Evolutionary conservation across 2,329 filamentous ascomycete species (phyloP).

Genomic region (Microsporum ferrugineum): DNA sequence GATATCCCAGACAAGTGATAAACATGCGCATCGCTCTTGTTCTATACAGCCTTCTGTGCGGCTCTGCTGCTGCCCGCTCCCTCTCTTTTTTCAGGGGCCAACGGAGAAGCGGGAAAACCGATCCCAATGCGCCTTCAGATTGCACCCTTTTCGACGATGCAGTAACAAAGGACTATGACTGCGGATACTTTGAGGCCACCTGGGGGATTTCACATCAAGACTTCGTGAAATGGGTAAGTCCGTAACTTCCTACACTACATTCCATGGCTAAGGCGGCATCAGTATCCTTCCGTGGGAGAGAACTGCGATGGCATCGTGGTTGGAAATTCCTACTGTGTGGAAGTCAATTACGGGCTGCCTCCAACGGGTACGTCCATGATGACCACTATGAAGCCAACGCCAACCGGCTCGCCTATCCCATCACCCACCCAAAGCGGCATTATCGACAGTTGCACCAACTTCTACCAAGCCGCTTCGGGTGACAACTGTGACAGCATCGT

Average conservation of each 20-base stretch:
- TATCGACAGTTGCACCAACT: neutral
- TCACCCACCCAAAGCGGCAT: slow-evolving; percentile 8
- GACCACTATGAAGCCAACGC: neutral
- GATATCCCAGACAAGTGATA: too few species aligned
- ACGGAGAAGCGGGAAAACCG: too few species aligned
- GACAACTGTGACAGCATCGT: neutral
- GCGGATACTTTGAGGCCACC: neutral
- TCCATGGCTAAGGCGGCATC: slow-evolving; percentile 9
- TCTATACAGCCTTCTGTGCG: too few species aligned
- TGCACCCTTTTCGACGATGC: neutral
- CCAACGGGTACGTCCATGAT: neutral
- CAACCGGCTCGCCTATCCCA: neutral
- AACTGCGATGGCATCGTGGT: slow-evolving; percentile 15
- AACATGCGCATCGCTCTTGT: too few species aligned
- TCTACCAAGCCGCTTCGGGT: neutral
- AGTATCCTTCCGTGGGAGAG: slow-evolving; percentile 16
- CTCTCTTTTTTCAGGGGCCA: too few species aligned
- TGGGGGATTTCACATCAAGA: neutral
- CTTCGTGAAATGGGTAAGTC: slow-evolving; percentile 4
- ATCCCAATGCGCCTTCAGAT: neutral
- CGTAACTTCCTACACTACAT: slow-evolving; percentile 10
- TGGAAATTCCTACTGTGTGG: slow-evolving; percentile 19
- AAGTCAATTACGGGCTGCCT: slow-evolving; percentile 6
- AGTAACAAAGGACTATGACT: neutral
- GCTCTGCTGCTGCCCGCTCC: too few species aligned